Conservation (phyloP, 2,329 filamentous ascomycete species). For the Talaromyces sp. region DNA sequence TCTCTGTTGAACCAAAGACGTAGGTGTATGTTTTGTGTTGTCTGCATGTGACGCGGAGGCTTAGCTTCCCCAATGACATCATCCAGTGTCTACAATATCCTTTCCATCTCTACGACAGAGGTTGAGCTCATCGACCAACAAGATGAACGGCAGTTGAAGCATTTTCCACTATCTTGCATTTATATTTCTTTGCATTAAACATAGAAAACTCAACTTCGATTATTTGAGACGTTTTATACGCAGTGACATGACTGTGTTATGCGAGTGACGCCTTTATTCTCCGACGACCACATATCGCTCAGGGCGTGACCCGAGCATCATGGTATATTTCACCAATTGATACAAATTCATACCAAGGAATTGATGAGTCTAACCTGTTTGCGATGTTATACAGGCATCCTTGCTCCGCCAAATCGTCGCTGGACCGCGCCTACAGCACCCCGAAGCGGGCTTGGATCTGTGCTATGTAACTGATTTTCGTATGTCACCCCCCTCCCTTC, state of each 20-base stretch:
- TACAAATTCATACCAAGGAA: not conserved
- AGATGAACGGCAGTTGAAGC: not conserved
- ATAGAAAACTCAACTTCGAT: not conserved
- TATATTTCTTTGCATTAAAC: not conserved
- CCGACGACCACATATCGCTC: not conserved
- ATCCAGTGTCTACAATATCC: not conserved
- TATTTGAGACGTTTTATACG: not conserved
- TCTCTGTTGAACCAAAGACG: too few species aligned
- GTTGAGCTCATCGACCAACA: not conserved
- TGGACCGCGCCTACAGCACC: constrained; percentile 75
- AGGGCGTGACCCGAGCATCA: not conserved
- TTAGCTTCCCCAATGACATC: constrained; percentile 1
- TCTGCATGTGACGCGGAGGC: not conserved
- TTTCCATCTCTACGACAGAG: not conserved
- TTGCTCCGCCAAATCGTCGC: constrained; percentile 89
- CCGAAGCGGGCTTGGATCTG: constrained; percentile 84
- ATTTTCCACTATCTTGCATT: too few species aligned
- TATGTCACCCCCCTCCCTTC: constrained; percentile 21
- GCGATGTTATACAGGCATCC: constrained; percentile 52
- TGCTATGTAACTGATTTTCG: constrained; percentile 89
- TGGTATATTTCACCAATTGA: not conserved
- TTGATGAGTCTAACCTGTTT: not conserved
- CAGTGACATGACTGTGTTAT: not conserved
- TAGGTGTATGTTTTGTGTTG: not conserved
- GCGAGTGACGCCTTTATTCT: not conserved